phyloP scores from a whole-genome alignment of 2,329 filamentous ascomycete species.

The Onygenales sp. region DNA sequence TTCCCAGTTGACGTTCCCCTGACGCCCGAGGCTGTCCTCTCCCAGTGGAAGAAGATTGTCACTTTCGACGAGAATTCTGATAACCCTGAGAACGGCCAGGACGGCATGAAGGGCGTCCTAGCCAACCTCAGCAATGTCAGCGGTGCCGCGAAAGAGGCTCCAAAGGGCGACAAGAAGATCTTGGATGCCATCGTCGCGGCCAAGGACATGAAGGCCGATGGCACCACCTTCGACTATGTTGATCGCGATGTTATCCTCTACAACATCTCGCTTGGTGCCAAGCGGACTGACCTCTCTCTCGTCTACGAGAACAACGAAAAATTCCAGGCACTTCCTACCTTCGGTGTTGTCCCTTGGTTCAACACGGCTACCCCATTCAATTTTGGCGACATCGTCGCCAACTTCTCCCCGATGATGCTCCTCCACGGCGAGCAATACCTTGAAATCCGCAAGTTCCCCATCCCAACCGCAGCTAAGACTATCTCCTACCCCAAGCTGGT shows the following conservation, averaged over 20 bases:
- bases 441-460: slow-evolving; percentile 83
- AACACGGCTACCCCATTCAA: slow-evolving; percentile 70
- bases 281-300: slow-evolving; percentile 75
- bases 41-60: slow-evolving; percentile 67
- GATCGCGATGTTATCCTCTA: slow-evolving; percentile 90
- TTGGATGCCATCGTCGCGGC: slow-evolving; percentile 67
- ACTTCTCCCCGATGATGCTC: slow-evolving; percentile 98
- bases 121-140: slow-evolving; percentile 76
- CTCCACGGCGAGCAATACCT: slow-evolving; percentile 98
- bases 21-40: slow-evolving; percentile 73
- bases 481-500: slow-evolving; percentile 70
- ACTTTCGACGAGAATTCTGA: slow-evolving; percentile 86
- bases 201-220: slow-evolving; percentile 59
- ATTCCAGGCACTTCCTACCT: slow-evolving; percentile 93
- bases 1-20: slow-evolving; percentile 81
- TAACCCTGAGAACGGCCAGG: slow-evolving; percentile 68
- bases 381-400: slow-evolving; percentile 75
- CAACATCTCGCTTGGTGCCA: slow-evolving; percentile 88
- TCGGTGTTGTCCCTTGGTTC: slow-evolving; percentile 91
- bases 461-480: slow-evolving; percentile 73
- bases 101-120: slow-evolving; percentile 69
- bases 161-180: slow-evolving; percentile 49
- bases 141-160: slow-evolving; percentile 35
- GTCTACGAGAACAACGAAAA: slow-evolving; percentile 85
- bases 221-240: slow-evolving; percentile 70